A percentile compares a stretch with the other conserved stretches of the same genome.
These are phyloP conservation scores for Raddia distichophylla DNA, from an alignment of 176 grass and related monocot species.

Conservation along the genomic window DNA sequence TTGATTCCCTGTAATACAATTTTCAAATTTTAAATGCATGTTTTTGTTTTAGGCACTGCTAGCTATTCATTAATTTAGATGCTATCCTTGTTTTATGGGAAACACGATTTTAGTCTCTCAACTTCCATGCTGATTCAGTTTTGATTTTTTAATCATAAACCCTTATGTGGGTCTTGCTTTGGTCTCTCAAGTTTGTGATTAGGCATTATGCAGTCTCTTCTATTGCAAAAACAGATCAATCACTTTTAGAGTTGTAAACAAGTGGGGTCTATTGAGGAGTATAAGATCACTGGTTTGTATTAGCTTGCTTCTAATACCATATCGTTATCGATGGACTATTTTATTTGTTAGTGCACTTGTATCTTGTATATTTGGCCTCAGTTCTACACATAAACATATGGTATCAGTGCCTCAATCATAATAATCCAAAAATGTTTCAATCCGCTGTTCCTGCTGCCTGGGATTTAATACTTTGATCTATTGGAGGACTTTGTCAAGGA, in stretches of 20 bases:
- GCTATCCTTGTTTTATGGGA: neutral
- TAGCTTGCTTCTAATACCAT: neutral
- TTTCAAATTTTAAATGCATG: neutral
- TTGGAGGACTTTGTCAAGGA: neutral
- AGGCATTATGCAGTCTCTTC: conserved; percentile 8
- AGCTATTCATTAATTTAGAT: neutral
- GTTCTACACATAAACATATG: neutral
- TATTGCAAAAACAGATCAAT: neutral
- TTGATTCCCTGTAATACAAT: neutral
- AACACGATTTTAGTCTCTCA: neutral
- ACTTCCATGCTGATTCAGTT: neutral
- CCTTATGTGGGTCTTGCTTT: neutral
- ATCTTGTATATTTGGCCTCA: neutral
- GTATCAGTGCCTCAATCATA: neutral
- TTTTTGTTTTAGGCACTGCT: neutral
- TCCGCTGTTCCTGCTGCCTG: neutral
- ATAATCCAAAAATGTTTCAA: neutral
- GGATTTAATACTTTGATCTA: neutral
- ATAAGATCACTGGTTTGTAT: conserved; percentile 1
- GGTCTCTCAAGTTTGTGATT: conserved; percentile 1
- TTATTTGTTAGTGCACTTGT: neutral
- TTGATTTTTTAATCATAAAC: neutral
- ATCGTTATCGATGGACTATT: neutral
- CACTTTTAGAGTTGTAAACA: neutral
- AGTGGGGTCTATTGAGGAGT: neutral